phyloP scores from a whole-genome alignment of 169 alveolate species.

The Ichthyophthirius multifiliis region DNA sequence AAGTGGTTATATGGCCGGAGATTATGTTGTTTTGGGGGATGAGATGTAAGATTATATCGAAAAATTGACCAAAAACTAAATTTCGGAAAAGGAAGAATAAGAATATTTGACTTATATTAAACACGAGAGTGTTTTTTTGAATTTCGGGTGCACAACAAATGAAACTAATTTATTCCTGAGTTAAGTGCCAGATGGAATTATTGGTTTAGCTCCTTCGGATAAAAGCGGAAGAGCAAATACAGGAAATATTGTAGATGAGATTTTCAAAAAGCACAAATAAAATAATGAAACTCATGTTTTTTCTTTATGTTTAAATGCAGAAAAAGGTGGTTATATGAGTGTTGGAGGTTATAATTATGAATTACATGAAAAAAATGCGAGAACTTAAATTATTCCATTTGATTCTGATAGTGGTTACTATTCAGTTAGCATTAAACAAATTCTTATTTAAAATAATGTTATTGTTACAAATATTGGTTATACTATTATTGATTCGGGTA shows the following conservation, averaged over 20 bases:
- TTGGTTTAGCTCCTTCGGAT: constrained; percentile 6
- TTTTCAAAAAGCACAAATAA: background rate
- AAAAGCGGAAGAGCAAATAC: too few relatives aligned
- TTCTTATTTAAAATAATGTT: background rate
- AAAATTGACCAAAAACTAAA: background rate
- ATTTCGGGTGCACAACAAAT: constrained; percentile 2
- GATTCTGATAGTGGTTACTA: background rate
- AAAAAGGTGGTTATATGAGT: constrained; percentile 15
- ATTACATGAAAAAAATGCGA: background rate
- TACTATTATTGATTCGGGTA: constrained; percentile 7
- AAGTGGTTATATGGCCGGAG: background rate
- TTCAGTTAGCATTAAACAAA: background rate
- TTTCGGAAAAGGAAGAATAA: background rate
- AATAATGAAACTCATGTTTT: background rate
- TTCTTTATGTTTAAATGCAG: background rate
- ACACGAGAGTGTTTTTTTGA: background rate
- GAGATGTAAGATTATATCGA: background rate
- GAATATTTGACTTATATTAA: background rate
- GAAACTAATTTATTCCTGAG: constrained; percentile 12
- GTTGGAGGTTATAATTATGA: constrained; percentile 18
- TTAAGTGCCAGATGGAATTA: constrained; percentile 11
- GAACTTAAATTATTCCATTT: background rate
- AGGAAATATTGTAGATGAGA: background rate
- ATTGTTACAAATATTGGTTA: background rate
- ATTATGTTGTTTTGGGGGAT: constrained; percentile 12